Conservation (phyloP, 108 stramenopile genomes). For the Nitzschia sp. region DNA sequence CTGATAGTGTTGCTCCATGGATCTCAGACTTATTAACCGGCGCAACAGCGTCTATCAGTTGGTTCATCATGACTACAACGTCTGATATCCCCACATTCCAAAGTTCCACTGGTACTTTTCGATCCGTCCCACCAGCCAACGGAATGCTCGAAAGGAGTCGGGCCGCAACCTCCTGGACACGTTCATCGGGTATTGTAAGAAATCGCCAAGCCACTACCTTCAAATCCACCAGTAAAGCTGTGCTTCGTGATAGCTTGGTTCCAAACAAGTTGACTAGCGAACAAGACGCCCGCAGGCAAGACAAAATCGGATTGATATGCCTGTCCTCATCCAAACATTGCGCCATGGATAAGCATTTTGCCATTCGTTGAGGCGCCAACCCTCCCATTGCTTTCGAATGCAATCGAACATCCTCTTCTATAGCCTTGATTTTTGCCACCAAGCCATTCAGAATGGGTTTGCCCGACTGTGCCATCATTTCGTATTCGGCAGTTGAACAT, state of each 20-base stretch:
- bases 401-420: not conserved
- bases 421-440: conserved; percentile 12
- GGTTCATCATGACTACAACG: conserved; percentile 3
- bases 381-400: conserved; percentile 1
- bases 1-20: conserved; percentile 3
- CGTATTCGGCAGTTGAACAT: conserved; percentile 36
- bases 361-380: not conserved
- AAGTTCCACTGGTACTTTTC: conserved; percentile 27
- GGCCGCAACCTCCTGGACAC: conserved; percentile 35
- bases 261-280: conserved; percentile 40
- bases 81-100: conserved; percentile 31
- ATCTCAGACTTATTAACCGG: conserved; percentile 15
- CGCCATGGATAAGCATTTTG: conserved; percentile 9
- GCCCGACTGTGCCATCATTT: conserved; percentile 25
- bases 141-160: conserved; percentile 34
- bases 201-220: conserved; percentile 13
- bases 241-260: conserved; percentile 44
- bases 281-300: conserved; percentile 26
- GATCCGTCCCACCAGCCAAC: conserved; percentile 33
- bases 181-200: conserved; percentile 8
- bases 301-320: conserved; percentile 21
- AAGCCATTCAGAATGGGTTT: conserved; percentile 34
- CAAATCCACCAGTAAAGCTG: conserved; percentile 19
- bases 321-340: conserved; percentile 1
- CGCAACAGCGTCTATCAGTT: conserved; percentile 29